Base-by-base conservation (phyloP, 2,329 filamentous ascomycete genomes). In the Diaporthe ampelina region DNA sequence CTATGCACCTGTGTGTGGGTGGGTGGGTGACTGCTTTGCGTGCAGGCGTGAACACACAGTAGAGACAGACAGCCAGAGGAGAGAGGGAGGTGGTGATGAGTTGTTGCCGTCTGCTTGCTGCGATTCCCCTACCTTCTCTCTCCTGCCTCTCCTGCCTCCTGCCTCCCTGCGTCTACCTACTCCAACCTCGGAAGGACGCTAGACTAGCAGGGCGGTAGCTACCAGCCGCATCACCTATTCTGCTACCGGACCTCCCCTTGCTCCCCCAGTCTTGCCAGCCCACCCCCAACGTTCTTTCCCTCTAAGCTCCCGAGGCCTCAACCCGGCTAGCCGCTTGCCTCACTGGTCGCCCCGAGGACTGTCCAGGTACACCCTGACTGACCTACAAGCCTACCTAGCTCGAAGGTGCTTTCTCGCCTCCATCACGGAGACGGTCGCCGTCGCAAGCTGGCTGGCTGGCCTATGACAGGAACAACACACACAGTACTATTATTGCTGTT, bases 231-330 rank as follows among this genome's bases (percentile, higher is more conserved):
- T 67, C 37, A 32, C 43, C 61, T 7, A 11, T 17, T 21, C 15
- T 4, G 15, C 3, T 21, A 40, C 43, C 21, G 24, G 13, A 15
- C 21, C 43, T 50, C 13, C 43, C 50, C 11, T 48, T 48, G 37
- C 37, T 15, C 37, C 37, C 37, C 37, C 37, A 40, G 37, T 40
- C 5, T 11, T 40, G 37, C 37, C 37, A 13, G 37, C 37, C 37
- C 37, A 40, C 37, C 37, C 63, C 63, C 63, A 67, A 67, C 63
- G 63, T 67, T 67, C 63, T 54, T 67, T 48, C 17, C 45, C 45
- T 48, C 45, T 21, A 48, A 48, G 45, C 61, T 65, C 50, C 61
- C 61, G 61, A 52, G 29, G 26, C 40, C 29, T 13, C 29, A 67
- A 50, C 45, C 61, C 61, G 50, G 61, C 13, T 37, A 37, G 40